Evolutionary conservation across 495 filamentous ascomycete genomes (phyloP).

Genomic region (Tuber magnatum): DNA sequence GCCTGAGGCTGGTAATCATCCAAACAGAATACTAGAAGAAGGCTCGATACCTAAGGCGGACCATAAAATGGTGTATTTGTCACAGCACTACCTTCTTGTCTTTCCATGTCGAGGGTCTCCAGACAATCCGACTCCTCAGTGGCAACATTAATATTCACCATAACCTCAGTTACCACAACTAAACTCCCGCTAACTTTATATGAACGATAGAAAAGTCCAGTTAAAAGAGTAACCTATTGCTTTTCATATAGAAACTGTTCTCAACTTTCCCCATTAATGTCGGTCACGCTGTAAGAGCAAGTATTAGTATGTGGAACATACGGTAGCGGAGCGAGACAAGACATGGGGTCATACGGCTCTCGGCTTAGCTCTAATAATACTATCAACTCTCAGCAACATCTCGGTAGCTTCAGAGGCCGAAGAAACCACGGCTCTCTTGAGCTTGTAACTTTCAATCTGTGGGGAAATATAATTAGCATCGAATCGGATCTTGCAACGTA

Average conservation of each 20-base stretch:
- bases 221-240: constrained; percentile 32
- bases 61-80: neutral
- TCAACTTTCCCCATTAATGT: constrained; percentile 17
- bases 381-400: constrained; percentile 49
- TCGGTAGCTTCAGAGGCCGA: constrained; percentile 95
- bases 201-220: neutral
- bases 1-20: neutral
- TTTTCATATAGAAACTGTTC: constrained; percentile 21
- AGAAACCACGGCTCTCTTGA: constrained; percentile 92
- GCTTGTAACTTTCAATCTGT: constrained; percentile 87
- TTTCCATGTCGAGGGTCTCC: neutral
- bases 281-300: constrained; percentile 29
- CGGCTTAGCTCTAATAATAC: constrained; percentile 40
- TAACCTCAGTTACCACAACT: neutral
- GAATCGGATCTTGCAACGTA: neutral
- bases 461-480: constrained; percentile 12
- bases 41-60: neutral
- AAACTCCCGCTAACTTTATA: neutral
- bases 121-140: neutral
- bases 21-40: neutral
- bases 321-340: neutral
- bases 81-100: neutral
- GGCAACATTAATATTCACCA: neutral
- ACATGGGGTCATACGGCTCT: constrained; percentile 30
- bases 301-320: constrained; percentile 14